Evolutionary conservation across 2,329 filamentous ascomycete species (phyloP), one percentile per base, ranked within the genome.

Genomic region (Bipolaris sorokiniana): DNA sequence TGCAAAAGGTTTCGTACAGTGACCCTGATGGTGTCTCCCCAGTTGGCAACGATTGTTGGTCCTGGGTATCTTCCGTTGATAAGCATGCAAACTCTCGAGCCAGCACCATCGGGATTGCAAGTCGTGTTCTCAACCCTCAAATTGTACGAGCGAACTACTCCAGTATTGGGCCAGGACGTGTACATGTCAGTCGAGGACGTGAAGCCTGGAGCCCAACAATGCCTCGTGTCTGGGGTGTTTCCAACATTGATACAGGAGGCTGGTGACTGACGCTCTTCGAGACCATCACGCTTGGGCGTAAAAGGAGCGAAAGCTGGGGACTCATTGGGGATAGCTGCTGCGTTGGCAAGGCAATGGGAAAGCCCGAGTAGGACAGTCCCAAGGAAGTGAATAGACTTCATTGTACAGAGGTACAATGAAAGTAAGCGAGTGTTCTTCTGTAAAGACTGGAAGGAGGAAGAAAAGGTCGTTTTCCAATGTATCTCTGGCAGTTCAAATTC

Each of bases 31-130:
- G 62, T 72, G 23, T 74, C 71, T 5, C 70, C 71, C 71, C 71
- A 73, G 42, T 81, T 78, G 44, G 84, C 87, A 58, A 83, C 81
- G 51, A 92, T 85, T 0, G 65, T 69, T 0, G 66, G 89, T 0
- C 87, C 89, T 0, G 88, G 88, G 52, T 83, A 86, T 16, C 84
- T 81, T 15, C 84, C 85, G 26, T 73, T 67, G 38, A 73, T 63
- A 61, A 77, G 48, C 72, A 79, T 40, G 64, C 73, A 64, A 68
- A 77, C 46, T 62, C 77, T 62, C 68, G 66, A 46, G 51, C 67
- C 38, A 70, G 58, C 51, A 11, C 77, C 77, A 63, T 80, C 77
- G 15, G 76, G 77, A 23, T 76, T 76, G 61, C 73, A 77, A 5
- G 77, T 79, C 1, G 72, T 74, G 37, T 80, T 78, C 5, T 76